Evolutionary conservation across 768 basidiomycete genomes (phyloP), one percentile per base, ranked within the genome.

Genomic region (Chlorophyllum brunneum): DNA sequence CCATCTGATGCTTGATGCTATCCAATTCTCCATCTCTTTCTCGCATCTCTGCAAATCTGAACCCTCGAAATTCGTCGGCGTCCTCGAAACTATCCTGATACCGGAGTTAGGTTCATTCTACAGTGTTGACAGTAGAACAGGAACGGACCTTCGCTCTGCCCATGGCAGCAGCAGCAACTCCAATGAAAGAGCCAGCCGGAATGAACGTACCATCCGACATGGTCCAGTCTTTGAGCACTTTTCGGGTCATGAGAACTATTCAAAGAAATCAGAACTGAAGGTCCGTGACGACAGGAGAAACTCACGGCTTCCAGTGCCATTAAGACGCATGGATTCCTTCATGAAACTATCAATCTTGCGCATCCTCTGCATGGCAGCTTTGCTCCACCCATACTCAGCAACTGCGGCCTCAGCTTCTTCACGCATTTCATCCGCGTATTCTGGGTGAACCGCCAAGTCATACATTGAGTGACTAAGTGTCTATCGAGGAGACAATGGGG

Each of bases 311-410:
- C 29, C 40, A n/a, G 22, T 4, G 13, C 43, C 34, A 24, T 47
- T 47, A 20, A 59, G 24, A 4, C 63, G 39, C 30, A 52, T 54
- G 3, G 70, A 69, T 52, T 78, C 77, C 49, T 70, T 70, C 27
- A 77, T 51, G 57, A 78, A 76, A 51, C 76, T 79, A 50, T 77
- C 74, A 10, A 77, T 33, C 57, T 73, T 71, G 51, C 63, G 61
- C 67, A 78, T 67, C 46, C 70, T 70, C n/a, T 58, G 59, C 48
- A 77, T 59, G 1, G 67, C 61, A 10, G 60, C 55, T 45, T 72
- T 71, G 0, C 62, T 63, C 67, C 70, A 75, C 16, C 67, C 73
- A 10, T 72, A 63, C 5, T 62, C 57, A 1, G 43, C 38, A 11
- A 74, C 37, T 5, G 70, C 60, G 1, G 44, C 42, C 36, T 75